Conservation (phyloP, 495 filamentous ascomycete species). For the Penicillium samsonianum region DNA sequence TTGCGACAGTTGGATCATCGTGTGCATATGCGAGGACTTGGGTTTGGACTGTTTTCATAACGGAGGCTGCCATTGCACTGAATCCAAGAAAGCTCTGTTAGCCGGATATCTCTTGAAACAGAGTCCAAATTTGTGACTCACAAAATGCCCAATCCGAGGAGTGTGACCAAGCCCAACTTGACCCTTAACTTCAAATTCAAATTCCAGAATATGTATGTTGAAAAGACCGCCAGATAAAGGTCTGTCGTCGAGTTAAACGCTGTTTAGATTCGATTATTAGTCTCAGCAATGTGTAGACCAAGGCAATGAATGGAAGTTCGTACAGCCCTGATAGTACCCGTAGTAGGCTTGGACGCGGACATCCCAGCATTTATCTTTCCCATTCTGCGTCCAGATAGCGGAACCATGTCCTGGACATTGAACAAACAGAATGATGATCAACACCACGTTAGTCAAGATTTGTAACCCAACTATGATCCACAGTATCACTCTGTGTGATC, state of each 20-base stretch:
- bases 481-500: constrained; percentile 30
- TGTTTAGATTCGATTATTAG: constrained; percentile 9
- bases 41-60: constrained; percentile 34
- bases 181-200: constrained; percentile 45
- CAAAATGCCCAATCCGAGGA: constrained; percentile 50
- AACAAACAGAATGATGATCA: constrained; percentile 40
- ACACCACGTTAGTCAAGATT: constrained; percentile 28
- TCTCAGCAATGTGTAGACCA: neutral
- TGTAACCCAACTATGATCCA: constrained; percentile 36
- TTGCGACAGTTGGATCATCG: constrained; percentile 31
- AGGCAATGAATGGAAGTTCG: constrained; percentile 15
- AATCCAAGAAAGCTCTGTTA: neutral
- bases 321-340: constrained; percentile 43
- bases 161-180: constrained; percentile 47
- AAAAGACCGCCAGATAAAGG: constrained; percentile 52
- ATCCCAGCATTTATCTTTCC: constrained; percentile 37
- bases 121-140: constrained; percentile 18
- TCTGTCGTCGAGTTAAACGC: constrained; percentile 49
- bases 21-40: constrained; percentile 26
- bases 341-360: constrained; percentile 40
- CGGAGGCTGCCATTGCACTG: constrained; percentile 37
- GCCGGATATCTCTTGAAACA: neutral
- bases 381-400: constrained; percentile 40
- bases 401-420: constrained; percentile 40
- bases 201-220: constrained; percentile 46